These are phyloP conservation scores for Anastatica hierochuntica DNA, from an alignment of 345 rosid genomes.

Conservation along the genomic window DNA sequence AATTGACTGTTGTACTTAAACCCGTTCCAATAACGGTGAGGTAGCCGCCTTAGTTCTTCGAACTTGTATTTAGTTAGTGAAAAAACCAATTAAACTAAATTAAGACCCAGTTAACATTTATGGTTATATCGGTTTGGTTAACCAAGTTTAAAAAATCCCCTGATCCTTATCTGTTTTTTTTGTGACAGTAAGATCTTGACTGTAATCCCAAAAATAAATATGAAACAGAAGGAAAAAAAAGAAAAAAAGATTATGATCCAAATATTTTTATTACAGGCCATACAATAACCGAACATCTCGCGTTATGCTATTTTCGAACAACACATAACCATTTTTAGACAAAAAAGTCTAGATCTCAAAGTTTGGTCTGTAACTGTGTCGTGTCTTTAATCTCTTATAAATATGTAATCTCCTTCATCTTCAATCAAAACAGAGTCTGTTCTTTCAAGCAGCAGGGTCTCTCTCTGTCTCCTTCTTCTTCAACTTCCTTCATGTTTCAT, in stretches of 20 bases:
- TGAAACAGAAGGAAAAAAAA: too few species aligned
- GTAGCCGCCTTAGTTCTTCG: too few species aligned
- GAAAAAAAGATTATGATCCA: constrained; percentile 7
- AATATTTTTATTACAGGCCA: constrained; percentile 8
- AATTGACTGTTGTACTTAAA: too few species aligned
- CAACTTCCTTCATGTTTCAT: constrained; percentile 12
- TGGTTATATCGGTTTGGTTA: background rate
- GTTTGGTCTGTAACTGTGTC: background rate
- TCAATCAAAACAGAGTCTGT: constrained; percentile 16
- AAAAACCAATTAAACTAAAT: background rate
- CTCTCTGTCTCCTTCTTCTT: too few species aligned
- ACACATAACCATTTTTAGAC: constrained; percentile 16
- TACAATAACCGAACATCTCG: constrained; percentile 1
- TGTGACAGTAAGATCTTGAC: constrained; percentile 7
- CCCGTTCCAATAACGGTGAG: too few species aligned
- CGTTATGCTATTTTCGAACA: background rate
- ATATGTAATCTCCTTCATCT: constrained; percentile 1
- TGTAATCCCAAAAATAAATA: constrained; percentile 3
- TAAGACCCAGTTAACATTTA: background rate
- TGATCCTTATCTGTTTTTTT: background rate
- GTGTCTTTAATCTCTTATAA: background rate
- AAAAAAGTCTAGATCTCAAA: constrained; percentile 18
- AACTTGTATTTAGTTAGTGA: background rate
- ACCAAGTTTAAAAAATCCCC: background rate
- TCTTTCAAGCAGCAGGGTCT: constrained; percentile 13